Evolutionary conservation across 495 filamentous ascomycete species (phyloP), one percentile per base, ranked within the genome.

Genomic region (Lasiosphaeria hispida): DNA sequence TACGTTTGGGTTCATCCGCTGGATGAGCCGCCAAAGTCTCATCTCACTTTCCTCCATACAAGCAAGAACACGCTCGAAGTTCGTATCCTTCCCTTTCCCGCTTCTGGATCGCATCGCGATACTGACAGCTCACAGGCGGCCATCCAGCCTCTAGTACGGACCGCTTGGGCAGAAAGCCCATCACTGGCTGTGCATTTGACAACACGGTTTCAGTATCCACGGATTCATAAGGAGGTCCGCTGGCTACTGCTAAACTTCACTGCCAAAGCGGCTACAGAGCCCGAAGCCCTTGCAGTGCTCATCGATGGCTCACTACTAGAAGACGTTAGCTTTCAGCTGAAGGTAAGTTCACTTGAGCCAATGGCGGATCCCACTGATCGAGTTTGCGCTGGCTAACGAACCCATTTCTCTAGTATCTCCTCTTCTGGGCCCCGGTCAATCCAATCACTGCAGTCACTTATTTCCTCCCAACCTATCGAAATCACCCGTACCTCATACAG

Each of bases 371-470:
- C 4, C 2, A 11, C 13, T 15, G 13, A 47, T 18, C 38, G 10
- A 13, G 13, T 13, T n/a, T 7, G 35, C 5, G 48, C 23, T 11
- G 4, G n/a, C 50, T 52, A 49, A 76, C 84, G 66, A 85, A 63
- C 3, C 10, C 49, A 36, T 7, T 7, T 7, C n/a, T 45, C 48
- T 63, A 93, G 86, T 97, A 94, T 71, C 73, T 99, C 14, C 78
- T 97, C 7, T 99, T 88, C 71, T 99, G 95, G 95, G 87, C 89
- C 17, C 85, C 95, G 13, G 90, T 96, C 15, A 95, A 96, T 64
- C 94, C 95, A 2, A 87, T 94, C 49, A 92, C 92, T 13, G 92
- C 95, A 4, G 84, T 95, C 7, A 96, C 92, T 0, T 92, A 91
- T 72, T 97, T 97, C 75, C 68, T 96, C 57, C 95, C 95, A 0